Percentiles rank a stretch among this genome's conserved stretches.
phyloP scores from a whole-genome alignment of 2,329 filamentous ascomycete genomes.

The Diaporthe velutina region DNA sequence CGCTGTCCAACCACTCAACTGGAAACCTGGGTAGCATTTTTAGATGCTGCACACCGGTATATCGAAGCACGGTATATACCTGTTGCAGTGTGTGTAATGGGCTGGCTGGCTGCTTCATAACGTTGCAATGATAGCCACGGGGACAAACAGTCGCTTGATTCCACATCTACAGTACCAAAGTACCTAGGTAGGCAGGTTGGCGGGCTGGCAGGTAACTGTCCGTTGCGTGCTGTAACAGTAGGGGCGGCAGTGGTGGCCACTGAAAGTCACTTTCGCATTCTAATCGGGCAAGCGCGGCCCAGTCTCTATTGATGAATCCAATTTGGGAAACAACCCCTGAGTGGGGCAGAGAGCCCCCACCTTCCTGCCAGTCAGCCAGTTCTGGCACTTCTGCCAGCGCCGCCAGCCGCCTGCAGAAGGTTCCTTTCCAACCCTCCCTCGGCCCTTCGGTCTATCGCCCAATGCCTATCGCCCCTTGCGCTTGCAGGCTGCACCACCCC shows the following conservation, averaged over 20 bases:
- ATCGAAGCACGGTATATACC: background rate
- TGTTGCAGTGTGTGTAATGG: background rate
- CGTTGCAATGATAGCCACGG: background rate
- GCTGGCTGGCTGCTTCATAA: background rate
- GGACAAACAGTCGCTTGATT: background rate
- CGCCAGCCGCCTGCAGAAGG: background rate
- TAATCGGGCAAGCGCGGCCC: background rate
- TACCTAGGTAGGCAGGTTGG: no score
- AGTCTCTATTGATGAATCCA: slow-evolving; percentile 4
- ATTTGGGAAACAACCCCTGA: slow-evolving; percentile 21
- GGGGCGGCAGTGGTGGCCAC: background rate
- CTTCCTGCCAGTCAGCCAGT: background rate
- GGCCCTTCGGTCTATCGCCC: no score
- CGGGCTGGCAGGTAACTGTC: no score
- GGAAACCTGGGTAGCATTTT: background rate
- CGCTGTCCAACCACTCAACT: background rate
- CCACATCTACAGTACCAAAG: no score
- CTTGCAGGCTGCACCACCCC: background rate
- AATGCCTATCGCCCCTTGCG: background rate
- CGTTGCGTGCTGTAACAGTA: no score
- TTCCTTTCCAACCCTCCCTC: background rate
- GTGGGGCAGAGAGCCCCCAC: background rate
- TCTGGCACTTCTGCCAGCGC: background rate
- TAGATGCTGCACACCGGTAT: background rate
- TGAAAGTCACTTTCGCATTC: background rate